A percentile compares a stretch with the other conserved stretches of the same genome.
phyloP scores from a whole-genome alignment of 2,329 filamentous ascomycete species.

The Xylariaceae sp. region DNA sequence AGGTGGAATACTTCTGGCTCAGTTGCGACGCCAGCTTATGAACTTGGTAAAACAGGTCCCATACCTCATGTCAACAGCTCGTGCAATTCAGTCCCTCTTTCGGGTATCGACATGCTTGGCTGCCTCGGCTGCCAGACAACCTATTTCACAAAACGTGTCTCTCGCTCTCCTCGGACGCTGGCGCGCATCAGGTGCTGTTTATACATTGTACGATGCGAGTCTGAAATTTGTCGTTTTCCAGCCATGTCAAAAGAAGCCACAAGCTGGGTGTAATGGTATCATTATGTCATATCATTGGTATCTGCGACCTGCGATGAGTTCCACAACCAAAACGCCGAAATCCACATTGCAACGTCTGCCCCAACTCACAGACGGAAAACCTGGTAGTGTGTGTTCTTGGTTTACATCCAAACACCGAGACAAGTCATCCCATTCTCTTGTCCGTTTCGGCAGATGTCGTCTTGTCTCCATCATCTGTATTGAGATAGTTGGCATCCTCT shows the following conservation, averaged over 20 bases:
- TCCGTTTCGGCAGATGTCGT: slow-evolving; percentile 53
- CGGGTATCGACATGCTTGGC: too few relatives aligned
- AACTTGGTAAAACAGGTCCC: too few relatives aligned
- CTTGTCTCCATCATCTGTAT: slow-evolving; percentile 61
- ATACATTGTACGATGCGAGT: too few relatives aligned
- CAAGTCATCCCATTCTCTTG: slow-evolving; percentile 43
- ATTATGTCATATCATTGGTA: slow-evolving; percentile 17
- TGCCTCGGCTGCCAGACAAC: too few relatives aligned
- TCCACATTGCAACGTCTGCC: slow-evolving; percentile 36
- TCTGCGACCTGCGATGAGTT: slow-evolving; percentile 11
- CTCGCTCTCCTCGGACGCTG: too few relatives aligned
- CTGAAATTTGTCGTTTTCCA: too few relatives aligned
- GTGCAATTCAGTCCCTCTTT: too few relatives aligned
- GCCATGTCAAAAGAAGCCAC: not conserved
- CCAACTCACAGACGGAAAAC: not conserved
- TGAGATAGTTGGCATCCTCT: slow-evolving; percentile 86
- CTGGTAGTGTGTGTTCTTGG: not conserved
- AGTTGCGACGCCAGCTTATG: too few relatives aligned
- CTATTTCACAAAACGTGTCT: too few relatives aligned
- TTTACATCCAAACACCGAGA: not conserved
- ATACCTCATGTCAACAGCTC: too few relatives aligned
- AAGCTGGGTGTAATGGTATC: slow-evolving; percentile 14
- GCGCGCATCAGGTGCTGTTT: too few relatives aligned
- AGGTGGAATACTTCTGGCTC: too few relatives aligned
- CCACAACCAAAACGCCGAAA: slow-evolving; percentile 23